Base-by-base conservation (phyloP, 2,329 filamentous ascomycete species). In the Ophiostoma triangulosporum region DNA sequence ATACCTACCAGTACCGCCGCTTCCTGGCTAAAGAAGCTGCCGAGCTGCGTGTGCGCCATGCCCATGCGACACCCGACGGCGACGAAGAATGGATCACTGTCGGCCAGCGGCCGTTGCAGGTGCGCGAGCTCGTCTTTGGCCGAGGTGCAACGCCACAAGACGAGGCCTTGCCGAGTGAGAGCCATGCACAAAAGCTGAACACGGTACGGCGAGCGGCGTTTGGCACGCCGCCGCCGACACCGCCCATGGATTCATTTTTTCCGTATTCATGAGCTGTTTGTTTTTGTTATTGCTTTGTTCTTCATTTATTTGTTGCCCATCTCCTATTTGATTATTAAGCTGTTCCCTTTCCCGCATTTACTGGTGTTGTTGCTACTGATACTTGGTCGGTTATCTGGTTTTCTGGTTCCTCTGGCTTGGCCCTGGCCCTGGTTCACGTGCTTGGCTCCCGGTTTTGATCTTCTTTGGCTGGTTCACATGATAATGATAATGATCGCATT, bases 71-170 rank as follows among this genome's bases (percentile, higher is more conserved):
- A 24, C 38, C 6, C 11, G 45, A 6, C n/a, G 35, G n/a, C 1
- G 45, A 12, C 12, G 35, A 50, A 2, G 45, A 43, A 5, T 57
- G 56, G 54, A 52, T 59, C 26, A 48, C n/a, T 1, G 54, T 57
- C 6, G 57, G 57, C 15, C 50, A 46, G 24, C 50, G 48, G 6
- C 51, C 52, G 4, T 33, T 59, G 14, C 35, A 46, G 1, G 53
- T 59, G n/a, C 15, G 45, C 24, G 56, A 57, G 11, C 20, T 59
- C 7, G 43, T 50, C 14, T 59, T 59, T 54, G 55, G 55, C 29
- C 14, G 24, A 15, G 48, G 17, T 4, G 33, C 49, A 6, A 36
- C 22, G 11, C 11, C 33, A 29, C 46, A 33, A 6, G 45, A 48
- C 15, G 52, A 53, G 45, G 51, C 51, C 8, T 29, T 26, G 20